Base-by-base conservation (phyloP, 805 yeast genomes). In the Ogataea ramenticola region DNA sequence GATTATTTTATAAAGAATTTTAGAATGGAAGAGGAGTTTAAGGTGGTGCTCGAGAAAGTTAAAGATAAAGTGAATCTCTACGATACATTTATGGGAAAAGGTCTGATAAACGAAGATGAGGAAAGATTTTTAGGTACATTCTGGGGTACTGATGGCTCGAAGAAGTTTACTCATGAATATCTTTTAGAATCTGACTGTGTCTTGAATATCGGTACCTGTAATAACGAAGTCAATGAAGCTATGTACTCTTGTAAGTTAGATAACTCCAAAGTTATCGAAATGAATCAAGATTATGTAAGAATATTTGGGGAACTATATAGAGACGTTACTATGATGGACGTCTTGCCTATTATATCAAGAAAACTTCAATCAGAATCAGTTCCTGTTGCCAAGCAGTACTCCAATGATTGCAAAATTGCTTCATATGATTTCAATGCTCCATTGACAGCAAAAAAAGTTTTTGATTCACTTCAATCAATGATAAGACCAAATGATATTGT, bases 221-320 rank as follows among this genome's bases (percentile, higher is more conserved):
- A 71, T 41, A 74, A 79, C 44, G 91, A 84, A 57, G 68, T 79
- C 45, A 84, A 82, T 57, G 67, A 75, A 31, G 91, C 90, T 6
- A 72, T 71, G 35, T 80, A 76, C 61, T 61, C 81, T 1, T 66
- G 70, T 21, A 48, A 62, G 1, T 50, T 70, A 30, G 46, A 54
- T 7, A 51, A 55, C 5, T 40, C 40, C 1, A 47, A 49, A 0
- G 50, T 57, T n/a, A 57, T 73, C 19, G 63, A 63, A 19, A 55
- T 74, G 38, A 66, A 68, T 47, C 71, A 72, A 1, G 75, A 72
- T 46, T 69, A 64, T 46, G 52, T 72, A 16, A 39, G 49, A n/a
- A 53, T 75, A 26, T 65, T 64, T 46, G 64, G 63, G 3, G 58
- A 64, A 30, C 36, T 53, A 19, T 37, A 44, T 54, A 44, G 62